Percentiles rank a stretch among this genome's conserved stretches.
phyloP scores from a whole-genome alignment of 2,329 filamentous ascomycete genomes.

The Akanthomyces lecanii region DNA sequence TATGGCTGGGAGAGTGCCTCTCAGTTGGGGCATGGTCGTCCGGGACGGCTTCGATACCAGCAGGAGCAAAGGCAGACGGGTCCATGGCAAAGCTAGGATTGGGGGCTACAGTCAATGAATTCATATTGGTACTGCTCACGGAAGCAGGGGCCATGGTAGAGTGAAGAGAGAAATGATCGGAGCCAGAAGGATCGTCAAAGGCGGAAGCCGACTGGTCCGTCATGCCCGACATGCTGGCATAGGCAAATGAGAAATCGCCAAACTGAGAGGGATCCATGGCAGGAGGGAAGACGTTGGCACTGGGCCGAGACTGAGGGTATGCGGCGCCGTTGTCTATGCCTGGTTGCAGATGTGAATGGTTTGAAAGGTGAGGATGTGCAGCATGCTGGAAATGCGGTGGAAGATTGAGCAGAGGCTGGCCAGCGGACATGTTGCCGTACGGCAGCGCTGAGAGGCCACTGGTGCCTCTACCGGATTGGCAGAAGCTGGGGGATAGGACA shows the following conservation, averaged over 20 bases:
- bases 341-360: slow-evolving; percentile 1
- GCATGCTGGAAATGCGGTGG: slow-evolving; percentile 28
- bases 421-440: slow-evolving; percentile 29
- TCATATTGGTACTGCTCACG: slow-evolving; percentile 15
- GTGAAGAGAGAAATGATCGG: slow-evolving; percentile 35
- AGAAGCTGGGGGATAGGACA: background rate
- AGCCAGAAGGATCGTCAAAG: slow-evolving; percentile 28
- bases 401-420: slow-evolving; percentile 26
- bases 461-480: slow-evolving; percentile 12
- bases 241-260: slow-evolving; percentile 50
- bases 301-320: slow-evolving; percentile 1
- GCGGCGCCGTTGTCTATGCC: slow-evolving; percentile 3
- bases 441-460: slow-evolving; percentile 10
- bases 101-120: slow-evolving; percentile 19
- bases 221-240: slow-evolving; percentile 38
- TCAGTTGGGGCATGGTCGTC: slow-evolving; percentile 41
- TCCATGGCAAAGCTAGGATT: slow-evolving; percentile 21
- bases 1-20: slow-evolving; percentile 39
- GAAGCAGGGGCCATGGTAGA: slow-evolving; percentile 18
- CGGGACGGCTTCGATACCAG: slow-evolving; percentile 35
- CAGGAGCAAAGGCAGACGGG: slow-evolving; percentile 23
- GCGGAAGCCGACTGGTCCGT: slow-evolving; percentile 33
- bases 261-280: slow-evolving; percentile 48
- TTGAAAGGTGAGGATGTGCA: slow-evolving; percentile 22
- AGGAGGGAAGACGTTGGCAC: slow-evolving; percentile 3